phyloP scores from a whole-genome alignment of 345 rosid genomes.

The Lepidium aucheri region DNA sequence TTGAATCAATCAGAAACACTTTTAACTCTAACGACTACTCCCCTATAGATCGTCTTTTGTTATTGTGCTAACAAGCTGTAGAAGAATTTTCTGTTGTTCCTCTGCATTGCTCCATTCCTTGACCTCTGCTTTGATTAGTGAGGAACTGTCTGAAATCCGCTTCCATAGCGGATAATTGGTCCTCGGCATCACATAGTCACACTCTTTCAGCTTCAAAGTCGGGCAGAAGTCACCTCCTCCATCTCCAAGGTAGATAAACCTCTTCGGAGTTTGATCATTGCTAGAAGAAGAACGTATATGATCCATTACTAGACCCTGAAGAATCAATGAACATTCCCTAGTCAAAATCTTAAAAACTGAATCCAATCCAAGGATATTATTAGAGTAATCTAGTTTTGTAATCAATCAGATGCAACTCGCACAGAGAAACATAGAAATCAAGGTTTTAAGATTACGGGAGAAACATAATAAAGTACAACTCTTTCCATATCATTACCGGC shows the following conservation, averaged over 20 bases:
- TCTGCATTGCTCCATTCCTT: conserved; percentile 64
- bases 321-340: neutral
- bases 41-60: conserved; percentile 7
- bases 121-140: conserved; percentile 55
- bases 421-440: neutral
- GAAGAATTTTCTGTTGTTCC: conserved; percentile 44
- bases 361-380: neutral
- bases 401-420: neutral
- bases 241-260: conserved; percentile 70
- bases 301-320: conserved; percentile 62
- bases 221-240: conserved; percentile 86
- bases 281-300: conserved; percentile 29
- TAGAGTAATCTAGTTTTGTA: neutral
- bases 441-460: neutral
- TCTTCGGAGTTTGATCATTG: conserved; percentile 5
- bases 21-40: neutral
- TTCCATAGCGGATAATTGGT: conserved; percentile 59
- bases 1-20: neutral
- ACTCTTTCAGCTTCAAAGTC: conserved; percentile 45
- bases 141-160: conserved; percentile 27
- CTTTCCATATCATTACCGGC: neutral
- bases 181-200: conserved; percentile 69
- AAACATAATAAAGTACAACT: neutral
- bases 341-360: neutral
- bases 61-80: conserved; percentile 34